phyloP scores from a whole-genome alignment of 805 yeast genomes.

The Komagataella phaffii region DNA sequence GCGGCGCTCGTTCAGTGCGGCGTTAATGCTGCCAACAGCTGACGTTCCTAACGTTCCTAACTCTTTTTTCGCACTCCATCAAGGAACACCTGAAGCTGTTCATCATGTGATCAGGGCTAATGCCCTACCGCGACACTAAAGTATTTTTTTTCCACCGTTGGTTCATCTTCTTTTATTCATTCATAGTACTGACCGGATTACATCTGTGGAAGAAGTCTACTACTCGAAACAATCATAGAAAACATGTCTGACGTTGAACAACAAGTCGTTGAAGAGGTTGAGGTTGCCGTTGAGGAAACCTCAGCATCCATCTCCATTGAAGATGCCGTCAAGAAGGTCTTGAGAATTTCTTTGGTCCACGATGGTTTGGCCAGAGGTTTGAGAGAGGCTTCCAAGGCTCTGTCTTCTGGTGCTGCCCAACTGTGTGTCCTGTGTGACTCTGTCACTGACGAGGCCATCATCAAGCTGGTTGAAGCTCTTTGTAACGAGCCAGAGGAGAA shows the following conservation, averaged over 20 bases:
- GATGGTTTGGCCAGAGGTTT: slow-evolving; percentile 99
- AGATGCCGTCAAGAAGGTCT: slow-evolving; percentile 96
- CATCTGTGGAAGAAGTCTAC: slow-evolving; percentile 26
- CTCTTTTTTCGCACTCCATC: not conserved
- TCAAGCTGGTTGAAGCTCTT: slow-evolving; percentile 97
- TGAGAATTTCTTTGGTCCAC: slow-evolving; percentile 95
- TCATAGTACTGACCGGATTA: slow-evolving; percentile 25
- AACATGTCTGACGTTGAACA: slow-evolving; percentile 83
- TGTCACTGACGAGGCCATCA: slow-evolving; percentile 94
- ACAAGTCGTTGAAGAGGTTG: slow-evolving; percentile 66
- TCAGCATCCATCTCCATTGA: slow-evolving; percentile 88
- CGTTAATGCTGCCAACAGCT: not conserved
- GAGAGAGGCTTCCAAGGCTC: slow-evolving; percentile 99
- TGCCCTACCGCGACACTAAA: not conserved
- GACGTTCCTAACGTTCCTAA: not conserved
- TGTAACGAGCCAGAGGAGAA: slow-evolving; percentile 95
- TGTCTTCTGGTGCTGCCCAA: slow-evolving; percentile 95
- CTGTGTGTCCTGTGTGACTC: slow-evolving; percentile 95
- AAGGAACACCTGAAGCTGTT: not conserved
- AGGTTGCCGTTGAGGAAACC: slow-evolving; percentile 66
- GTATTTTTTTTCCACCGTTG: not conserved
- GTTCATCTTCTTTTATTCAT: not conserved
- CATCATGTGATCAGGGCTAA: not conserved
- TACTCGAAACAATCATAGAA: slow-evolving; percentile 2
- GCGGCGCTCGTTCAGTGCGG: not conserved